Evolutionary conservation across 2,329 filamentous ascomycete species (phyloP).

Genomic region (Sphaerulina populicola): DNA sequence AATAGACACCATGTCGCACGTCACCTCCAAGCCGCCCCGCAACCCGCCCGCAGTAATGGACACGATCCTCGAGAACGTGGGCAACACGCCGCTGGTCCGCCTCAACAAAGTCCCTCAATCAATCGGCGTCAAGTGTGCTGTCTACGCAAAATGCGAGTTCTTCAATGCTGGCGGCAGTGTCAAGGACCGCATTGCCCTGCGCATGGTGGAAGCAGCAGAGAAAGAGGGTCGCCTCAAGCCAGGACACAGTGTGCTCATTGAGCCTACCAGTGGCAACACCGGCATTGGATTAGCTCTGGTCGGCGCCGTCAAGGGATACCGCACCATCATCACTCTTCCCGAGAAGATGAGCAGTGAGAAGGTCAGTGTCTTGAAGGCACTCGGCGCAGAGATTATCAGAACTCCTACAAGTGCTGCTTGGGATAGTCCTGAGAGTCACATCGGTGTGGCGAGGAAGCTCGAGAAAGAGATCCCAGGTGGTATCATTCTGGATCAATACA

Average conservation of each 20-base stretch:
- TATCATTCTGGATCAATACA: slow-evolving; percentile 94
- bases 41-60: slow-evolving; percentile 51
- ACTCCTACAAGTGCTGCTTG: slow-evolving; percentile 93
- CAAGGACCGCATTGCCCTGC: slow-evolving; percentile 89
- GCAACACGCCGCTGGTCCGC: slow-evolving; percentile 89
- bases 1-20: slow-evolving; percentile 26
- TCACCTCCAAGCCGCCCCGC: slow-evolving; percentile 39
- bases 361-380: slow-evolving; percentile 83
- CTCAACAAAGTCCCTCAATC: slow-evolving; percentile 89
- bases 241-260: slow-evolving; percentile 82
- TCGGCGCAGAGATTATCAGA: slow-evolving; percentile 94
- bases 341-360: slow-evolving; percentile 99
- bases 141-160: slow-evolving; percentile 36
- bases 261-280: slow-evolving; percentile 96
- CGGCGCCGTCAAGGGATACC: slow-evolving; percentile 92
- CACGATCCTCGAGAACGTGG: slow-evolving; percentile 78
- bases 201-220: slow-evolving; percentile 97
- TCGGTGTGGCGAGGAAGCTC: slow-evolving; percentile 81
- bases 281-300: slow-evolving; percentile 93
- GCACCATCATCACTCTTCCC: slow-evolving; percentile 94
- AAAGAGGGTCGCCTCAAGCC: slow-evolving; percentile 87
- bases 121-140: slow-evolving; percentile 69
- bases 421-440: slow-evolving; percentile 92
- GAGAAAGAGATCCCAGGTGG: slow-evolving; percentile 95
- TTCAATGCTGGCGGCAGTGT: slow-evolving; percentile 66